Base-by-base conservation (phyloP, 2,329 filamentous ascomycete genomes). In the Ceratocystis albifundus region DNA sequence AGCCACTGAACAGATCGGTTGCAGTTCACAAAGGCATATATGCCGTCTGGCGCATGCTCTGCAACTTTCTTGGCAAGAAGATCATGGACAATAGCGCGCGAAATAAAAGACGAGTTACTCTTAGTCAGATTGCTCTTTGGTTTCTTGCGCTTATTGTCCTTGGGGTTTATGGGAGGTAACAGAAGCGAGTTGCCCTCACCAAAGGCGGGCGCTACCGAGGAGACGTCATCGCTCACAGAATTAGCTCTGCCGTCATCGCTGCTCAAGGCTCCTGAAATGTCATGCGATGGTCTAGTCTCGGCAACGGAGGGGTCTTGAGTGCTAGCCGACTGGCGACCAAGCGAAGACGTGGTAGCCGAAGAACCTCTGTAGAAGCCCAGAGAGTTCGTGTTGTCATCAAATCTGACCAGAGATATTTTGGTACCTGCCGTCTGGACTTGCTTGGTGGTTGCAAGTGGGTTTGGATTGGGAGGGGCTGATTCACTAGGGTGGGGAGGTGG, bases 81-180 rank as follows among this genome's bases (percentile, higher is more conserved):
- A 71, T 99, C 94, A 72, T 96, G 89, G 17, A 91, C 87, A 70
- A 97, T 96, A 41, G 96, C 93, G 65, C 94, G 81, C n/a, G 93
- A 96, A 36, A 99, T 94, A 73, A 96, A 99, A 0, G 93, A 96
- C 8, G 94, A 99, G 75, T 96, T 97, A 77, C 91, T 97, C 80
- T 99, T 99, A 64, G 93, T 87, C 75, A 99, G 94, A 75, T 95
- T 97, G 76, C 93, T 97, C 81, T 97, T 99, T 1, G 94, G 94
- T 75, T 99, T 99, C 73, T 87, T 84, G 74, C 85, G 83, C 80
- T 96, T 96, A 50, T 84, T 82, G 72, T 92, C 89, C 72, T 90
- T 90, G 36, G 81, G 80, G 64, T 82, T 81, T 17, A 80, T 78
- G 20, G 81, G 80, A 2, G 84, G 76, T 10, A 64, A 48, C 36